Conservation (phyloP, 2,329 filamentous ascomycete species). For the Colletotrichum sp. region DNA sequence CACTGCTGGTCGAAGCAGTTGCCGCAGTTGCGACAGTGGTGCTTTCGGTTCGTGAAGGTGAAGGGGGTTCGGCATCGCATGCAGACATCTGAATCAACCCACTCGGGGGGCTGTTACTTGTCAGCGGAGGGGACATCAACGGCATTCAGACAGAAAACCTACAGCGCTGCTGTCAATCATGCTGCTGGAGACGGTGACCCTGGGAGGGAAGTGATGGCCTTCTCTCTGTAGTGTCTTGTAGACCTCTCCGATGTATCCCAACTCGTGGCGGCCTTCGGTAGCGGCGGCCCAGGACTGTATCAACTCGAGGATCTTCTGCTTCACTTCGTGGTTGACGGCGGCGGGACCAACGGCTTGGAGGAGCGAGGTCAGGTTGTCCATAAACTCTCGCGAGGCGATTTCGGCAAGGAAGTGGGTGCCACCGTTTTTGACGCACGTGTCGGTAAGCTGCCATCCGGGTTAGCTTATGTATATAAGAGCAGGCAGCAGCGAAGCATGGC, state of each 20-base stretch:
- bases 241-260: conserved; percentile 87
- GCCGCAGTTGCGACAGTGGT: conserved; percentile 97
- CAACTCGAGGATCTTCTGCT: conserved; percentile 87
- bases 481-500: conserved; percentile 24
- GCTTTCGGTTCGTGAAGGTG: conserved; percentile 97
- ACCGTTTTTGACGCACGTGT: conserved; percentile 98
- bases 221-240: conserved; percentile 84
- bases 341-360: conserved; percentile 78
- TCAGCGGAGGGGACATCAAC: neutral
- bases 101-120: conserved; percentile 79
- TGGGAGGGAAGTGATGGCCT: conserved; percentile 88
- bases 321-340: conserved; percentile 84
- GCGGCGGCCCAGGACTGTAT: conserved; percentile 94
- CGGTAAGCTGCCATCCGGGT: conserved; percentile 73
- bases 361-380: conserved; percentile 94
- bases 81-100: conserved; percentile 97
- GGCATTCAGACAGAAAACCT: conserved; percentile 43
- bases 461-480: conserved; percentile 24
- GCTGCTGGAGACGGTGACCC: conserved; percentile 85
- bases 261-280: conserved; percentile 81
- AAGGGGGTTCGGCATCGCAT: conserved; percentile 97
- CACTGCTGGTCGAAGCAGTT: conserved; percentile 97
- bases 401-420: conserved; percentile 93
- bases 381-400: conserved; percentile 95
- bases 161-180: conserved; percentile 98